phyloP scores from a whole-genome alignment of 2,329 filamentous ascomycete species.

The Fusarium concolor region DNA sequence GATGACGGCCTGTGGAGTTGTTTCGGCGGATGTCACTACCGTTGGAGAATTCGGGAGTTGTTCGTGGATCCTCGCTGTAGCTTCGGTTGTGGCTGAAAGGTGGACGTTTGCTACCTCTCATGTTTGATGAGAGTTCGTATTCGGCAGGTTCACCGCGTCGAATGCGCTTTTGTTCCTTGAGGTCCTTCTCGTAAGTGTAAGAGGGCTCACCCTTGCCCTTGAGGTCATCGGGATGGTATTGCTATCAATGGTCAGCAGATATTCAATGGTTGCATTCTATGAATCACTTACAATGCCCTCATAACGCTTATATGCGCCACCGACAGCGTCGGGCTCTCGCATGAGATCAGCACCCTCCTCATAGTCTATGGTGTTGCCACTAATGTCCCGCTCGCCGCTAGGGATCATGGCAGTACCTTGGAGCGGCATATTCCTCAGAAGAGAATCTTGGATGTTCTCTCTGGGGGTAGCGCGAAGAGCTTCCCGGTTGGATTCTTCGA shows the following conservation, averaged over 20 bases:
- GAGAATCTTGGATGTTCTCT: constrained; percentile 80
- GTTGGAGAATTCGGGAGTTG: constrained; percentile 41
- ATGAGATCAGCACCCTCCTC: constrained; percentile 89
- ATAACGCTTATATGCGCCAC: constrained; percentile 83
- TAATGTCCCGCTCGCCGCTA: constrained; percentile 74
- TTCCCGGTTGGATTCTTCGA: constrained; percentile 77
- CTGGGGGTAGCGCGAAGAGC: constrained; percentile 83
- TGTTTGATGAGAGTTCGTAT: constrained; percentile 63
- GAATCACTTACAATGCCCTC: constrained; percentile 72
- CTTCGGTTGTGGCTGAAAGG: constrained; percentile 57
- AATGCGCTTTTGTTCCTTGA: constrained; percentile 67
- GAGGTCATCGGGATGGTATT: constrained; percentile 80
- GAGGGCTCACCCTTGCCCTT: constrained; percentile 86
- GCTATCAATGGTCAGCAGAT: constrained; percentile 52
- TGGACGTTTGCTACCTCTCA: constrained; percentile 35
- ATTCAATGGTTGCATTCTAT: neutral
- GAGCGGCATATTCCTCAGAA: constrained; percentile 79
- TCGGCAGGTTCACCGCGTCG: constrained; percentile 51
- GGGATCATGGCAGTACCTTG: constrained; percentile 85
- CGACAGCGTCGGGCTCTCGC: constrained; percentile 74
- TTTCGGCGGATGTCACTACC: constrained; percentile 51
- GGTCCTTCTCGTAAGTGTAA: constrained; percentile 75
- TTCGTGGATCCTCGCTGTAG: constrained; percentile 54
- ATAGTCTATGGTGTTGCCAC: constrained; percentile 80
- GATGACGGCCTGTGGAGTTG: constrained; percentile 56